Evolutionary conservation across 345 rosid species (phyloP).

Genomic region (Gossypioides kirkii): DNA sequence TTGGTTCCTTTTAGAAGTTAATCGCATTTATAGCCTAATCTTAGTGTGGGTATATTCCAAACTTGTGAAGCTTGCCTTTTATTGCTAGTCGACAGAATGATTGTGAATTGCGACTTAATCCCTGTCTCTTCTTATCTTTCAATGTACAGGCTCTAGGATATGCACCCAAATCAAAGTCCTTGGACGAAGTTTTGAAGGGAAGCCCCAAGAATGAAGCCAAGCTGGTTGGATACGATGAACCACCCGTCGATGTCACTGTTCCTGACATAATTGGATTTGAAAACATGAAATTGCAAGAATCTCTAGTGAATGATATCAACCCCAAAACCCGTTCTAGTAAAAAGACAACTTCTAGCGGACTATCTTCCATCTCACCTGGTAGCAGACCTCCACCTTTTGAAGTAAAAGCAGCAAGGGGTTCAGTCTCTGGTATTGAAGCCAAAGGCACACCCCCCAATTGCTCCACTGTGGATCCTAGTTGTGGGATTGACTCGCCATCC

Average conservation of each 20-base stretch:
- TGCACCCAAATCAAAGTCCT: constrained; percentile 36
- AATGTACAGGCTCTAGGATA: constrained; percentile 54
- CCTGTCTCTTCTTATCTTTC: not conserved
- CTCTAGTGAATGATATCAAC: constrained; percentile 10
- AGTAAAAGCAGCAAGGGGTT: not conserved
- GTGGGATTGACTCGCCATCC: constrained; percentile 1
- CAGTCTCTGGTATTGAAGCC: constrained; percentile 5
- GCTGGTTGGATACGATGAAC: constrained; percentile 81
- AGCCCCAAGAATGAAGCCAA: constrained; percentile 46
- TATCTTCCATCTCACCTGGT: constrained; percentile 20
- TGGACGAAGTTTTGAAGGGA: constrained; percentile 55
- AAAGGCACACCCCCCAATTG: constrained; percentile 18
- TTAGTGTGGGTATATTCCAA: not conserved
- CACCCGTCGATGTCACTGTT: constrained; percentile 41
- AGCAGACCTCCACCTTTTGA: not conserved
- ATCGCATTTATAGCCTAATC: not conserved
- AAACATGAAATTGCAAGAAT: constrained; percentile 28
- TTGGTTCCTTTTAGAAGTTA: not conserved
- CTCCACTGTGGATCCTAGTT: constrained; percentile 2
- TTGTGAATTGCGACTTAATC: not conserved
- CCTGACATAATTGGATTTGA: constrained; percentile 21
- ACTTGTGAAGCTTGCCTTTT: not conserved
- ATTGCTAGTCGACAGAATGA: not conserved
- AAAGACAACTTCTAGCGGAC: constrained; percentile 14
- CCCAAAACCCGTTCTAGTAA: constrained; percentile 11